Evolutionary conservation across 257 asterid species (phyloP).

Genomic region (Fraxinus pennsylvanica): DNA sequence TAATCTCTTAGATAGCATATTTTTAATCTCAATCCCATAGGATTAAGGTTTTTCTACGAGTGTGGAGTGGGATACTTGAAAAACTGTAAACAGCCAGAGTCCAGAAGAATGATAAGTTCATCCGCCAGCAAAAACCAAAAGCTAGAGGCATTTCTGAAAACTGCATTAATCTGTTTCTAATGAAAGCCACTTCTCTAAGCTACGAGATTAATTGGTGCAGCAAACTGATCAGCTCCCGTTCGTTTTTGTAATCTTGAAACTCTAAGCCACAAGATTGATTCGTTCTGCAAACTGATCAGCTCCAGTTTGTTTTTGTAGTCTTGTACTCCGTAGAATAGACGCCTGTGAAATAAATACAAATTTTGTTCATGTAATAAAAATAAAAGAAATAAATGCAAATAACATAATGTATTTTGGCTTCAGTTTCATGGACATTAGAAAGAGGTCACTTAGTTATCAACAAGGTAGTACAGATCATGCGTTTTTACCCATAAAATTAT

Average conservation of each 20-base stretch:
- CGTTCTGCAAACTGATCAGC: constrained; percentile 60
- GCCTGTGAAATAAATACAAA: constrained; percentile 40
- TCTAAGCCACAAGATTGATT: constrained; percentile 38
- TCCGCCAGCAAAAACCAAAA: background rate
- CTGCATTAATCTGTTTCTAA: background rate
- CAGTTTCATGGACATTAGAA: background rate
- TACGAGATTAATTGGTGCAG: too few relatives aligned
- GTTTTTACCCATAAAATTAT: too few relatives aligned
- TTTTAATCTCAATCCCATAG: background rate
- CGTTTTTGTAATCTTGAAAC: background rate
- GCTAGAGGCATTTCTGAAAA: background rate
- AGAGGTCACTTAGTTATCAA: background rate
- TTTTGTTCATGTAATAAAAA: background rate
- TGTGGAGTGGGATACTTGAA: background rate
- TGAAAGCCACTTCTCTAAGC: background rate
- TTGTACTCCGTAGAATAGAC: constrained; percentile 54
- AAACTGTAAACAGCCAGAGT: background rate
- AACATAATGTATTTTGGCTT: background rate
- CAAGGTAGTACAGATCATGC: too few relatives aligned
- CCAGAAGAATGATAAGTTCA: background rate
- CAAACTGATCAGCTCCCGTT: too few relatives aligned
- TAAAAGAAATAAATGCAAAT: background rate
- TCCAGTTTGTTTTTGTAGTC: constrained; percentile 42
- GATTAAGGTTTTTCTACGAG: background rate
- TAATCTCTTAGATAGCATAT: constrained; percentile 19